phyloP scores from a whole-genome alignment of 2,329 filamentous ascomycete species.

The Alternaria sp. region DNA sequence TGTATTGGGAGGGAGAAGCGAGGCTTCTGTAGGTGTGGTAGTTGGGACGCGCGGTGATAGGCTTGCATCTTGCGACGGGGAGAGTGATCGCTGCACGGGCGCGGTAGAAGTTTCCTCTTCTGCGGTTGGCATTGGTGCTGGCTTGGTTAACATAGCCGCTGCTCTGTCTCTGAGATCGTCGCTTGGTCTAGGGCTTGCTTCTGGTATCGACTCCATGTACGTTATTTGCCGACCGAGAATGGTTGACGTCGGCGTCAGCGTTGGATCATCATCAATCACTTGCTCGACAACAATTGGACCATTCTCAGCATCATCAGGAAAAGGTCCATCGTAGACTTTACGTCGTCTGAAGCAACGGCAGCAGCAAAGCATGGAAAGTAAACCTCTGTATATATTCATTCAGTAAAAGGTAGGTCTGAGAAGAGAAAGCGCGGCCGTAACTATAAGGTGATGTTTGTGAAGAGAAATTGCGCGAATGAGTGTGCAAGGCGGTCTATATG shows the following conservation, averaged over 20 bases:
- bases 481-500: background rate
- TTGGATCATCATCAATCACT: background rate
- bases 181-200: constrained; percentile 11
- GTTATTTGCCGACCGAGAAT: background rate
- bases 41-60: background rate
- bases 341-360: background rate
- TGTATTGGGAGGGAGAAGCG: background rate
- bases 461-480: background rate
- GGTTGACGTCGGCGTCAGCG: background rate
- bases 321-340: background rate
- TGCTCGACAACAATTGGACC: background rate
- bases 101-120: background rate
- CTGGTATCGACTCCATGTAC: constrained; percentile 2
- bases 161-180: background rate
- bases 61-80: background rate
- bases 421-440: background rate
- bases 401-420: background rate
- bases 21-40: background rate
- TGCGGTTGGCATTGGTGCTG: background rate
- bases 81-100: background rate
- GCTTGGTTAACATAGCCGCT: background rate
- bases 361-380: constrained; percentile 1
- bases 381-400: background rate
- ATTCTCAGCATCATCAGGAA: background rate
- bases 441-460: background rate